Percentiles rank a stretch among this genome's conserved stretches.
These are phyloP conservation scores for Platanus orientalis DNA, from an alignment of 164 flowering plant genomes.

Conservation along the genomic window DNA sequence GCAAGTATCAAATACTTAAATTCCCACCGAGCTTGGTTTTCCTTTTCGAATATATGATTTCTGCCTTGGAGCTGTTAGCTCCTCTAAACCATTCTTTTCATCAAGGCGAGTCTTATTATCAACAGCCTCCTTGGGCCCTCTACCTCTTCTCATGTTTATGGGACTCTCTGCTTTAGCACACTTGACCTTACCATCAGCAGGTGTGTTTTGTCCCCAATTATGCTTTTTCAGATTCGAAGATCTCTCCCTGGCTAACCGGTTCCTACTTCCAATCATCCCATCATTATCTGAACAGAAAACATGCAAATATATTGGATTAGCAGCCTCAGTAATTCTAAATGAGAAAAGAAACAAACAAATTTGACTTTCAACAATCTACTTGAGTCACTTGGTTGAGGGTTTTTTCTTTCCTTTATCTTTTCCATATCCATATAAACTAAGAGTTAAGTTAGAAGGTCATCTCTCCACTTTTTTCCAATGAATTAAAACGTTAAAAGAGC, in stretches of 20 bases:
- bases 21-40: conserved; percentile 14
- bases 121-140: conserved; percentile 8
- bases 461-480: too few relatives aligned
- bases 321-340: background rate
- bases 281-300: conserved; percentile 41
- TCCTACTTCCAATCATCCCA: conserved; percentile 37
- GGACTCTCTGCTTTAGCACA: conserved; percentile 14
- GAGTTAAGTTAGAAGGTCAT: too few relatives aligned
- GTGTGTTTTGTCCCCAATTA: conserved; percentile 25
- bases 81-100: conserved; percentile 20
- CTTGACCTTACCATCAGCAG: conserved; percentile 24
- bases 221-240: conserved; percentile 27
- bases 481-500: too few relatives aligned
- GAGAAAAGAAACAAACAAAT: too few relatives aligned
- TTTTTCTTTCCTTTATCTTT: too few relatives aligned
- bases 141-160: conserved; percentile 13
- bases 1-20: background rate
- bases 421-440: too few relatives aligned
- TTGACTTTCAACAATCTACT: too few relatives aligned
- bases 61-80: conserved; percentile 18
- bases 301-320: background rate
- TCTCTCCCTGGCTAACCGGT: conserved; percentile 18
- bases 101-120: conserved; percentile 8
- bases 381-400: too few relatives aligned
- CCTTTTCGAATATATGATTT: conserved; percentile 16